Conservation (phyloP, 805 yeast genomes). For the Osmozyma mogii region DNA sequence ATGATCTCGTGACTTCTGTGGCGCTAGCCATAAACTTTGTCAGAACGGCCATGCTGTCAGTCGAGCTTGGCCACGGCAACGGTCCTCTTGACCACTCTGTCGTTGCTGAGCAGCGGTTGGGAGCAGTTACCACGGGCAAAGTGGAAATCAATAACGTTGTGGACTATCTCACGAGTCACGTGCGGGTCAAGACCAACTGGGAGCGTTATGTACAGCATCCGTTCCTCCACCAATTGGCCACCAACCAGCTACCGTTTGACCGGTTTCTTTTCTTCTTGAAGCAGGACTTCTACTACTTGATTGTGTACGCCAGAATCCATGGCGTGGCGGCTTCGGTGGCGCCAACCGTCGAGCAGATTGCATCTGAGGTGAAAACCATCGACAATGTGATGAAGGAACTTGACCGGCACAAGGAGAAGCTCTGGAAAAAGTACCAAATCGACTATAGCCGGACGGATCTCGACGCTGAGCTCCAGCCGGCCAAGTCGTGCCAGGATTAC, state of each 20-base stretch:
- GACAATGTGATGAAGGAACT: slow-evolving; percentile 48
- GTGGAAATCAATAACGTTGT: slow-evolving; percentile 17
- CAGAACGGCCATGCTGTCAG: slow-evolving; percentile 48
- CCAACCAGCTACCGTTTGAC: slow-evolving; percentile 39
- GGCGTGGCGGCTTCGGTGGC: slow-evolving; percentile 57
- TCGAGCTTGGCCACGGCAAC: slow-evolving; percentile 45
- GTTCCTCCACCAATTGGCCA: slow-evolving; percentile 49
- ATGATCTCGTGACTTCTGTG: slow-evolving; percentile 40
- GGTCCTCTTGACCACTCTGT: slow-evolving; percentile 74
- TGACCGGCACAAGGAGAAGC: slow-evolving; percentile 44
- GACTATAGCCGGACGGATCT: slow-evolving; percentile 28
- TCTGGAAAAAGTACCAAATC: slow-evolving; percentile 34
- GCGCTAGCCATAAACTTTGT: slow-evolving; percentile 55
- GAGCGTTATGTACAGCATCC: slow-evolving; percentile 49
- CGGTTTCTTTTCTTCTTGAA: slow-evolving; percentile 47
- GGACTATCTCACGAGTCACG: slow-evolving; percentile 48
- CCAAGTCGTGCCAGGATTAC: slow-evolving; percentile 52
- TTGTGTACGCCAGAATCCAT: slow-evolving; percentile 62
- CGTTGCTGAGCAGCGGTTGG: slow-evolving; percentile 6
- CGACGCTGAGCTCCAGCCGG: slow-evolving; percentile 40
- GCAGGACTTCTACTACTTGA: slow-evolving; percentile 64
- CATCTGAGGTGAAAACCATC: slow-evolving; percentile 43
- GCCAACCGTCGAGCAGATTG: slow-evolving; percentile 43
- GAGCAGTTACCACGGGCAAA: neutral
- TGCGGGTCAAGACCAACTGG: slow-evolving; percentile 51